Evolutionary conservation across 2,329 filamentous ascomycete genomes (phyloP).

Genomic region (Dactylellina drechsleri): DNA sequence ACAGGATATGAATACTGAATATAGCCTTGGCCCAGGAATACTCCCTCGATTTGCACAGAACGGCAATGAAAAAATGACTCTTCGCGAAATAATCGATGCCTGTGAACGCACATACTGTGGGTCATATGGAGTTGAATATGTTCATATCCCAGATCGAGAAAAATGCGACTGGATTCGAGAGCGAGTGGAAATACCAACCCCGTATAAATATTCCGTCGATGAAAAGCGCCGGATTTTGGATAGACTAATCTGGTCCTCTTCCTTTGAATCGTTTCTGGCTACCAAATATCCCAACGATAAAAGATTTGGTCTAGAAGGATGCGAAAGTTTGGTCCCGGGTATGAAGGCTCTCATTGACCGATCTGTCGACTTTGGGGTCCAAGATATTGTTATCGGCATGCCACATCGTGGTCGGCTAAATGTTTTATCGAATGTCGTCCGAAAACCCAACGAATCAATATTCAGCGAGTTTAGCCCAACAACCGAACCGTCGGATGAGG

Average conservation of each 20-base stretch:
- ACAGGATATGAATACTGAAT: constrained; percentile 91
- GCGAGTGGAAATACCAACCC: constrained; percentile 89
- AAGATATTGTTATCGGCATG: constrained; percentile 99
- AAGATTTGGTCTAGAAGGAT: constrained; percentile 97
- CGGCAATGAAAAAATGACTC: constrained; percentile 90
- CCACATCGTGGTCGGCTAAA: constrained; percentile 98
- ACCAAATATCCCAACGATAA: constrained; percentile 99
- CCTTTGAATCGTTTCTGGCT: constrained; percentile 92
- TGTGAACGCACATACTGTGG: constrained; percentile 98
- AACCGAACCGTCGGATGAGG: constrained; percentile 87
- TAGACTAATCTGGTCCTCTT: constrained; percentile 97
- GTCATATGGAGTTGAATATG: constrained; percentile 97
- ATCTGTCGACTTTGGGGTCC: constrained; percentile 97
- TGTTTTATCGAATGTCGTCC: constrained; percentile 96
- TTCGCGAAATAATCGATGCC: constrained; percentile 89
- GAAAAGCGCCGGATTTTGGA: constrained; percentile 98
- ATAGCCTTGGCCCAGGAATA: constrained; percentile 91
- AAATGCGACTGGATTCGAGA: constrained; percentile 99
- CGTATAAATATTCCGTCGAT: constrained; percentile 97
- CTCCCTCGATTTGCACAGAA: constrained; percentile 91
- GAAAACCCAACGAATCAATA: constrained; percentile 99
- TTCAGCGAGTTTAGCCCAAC: constrained; percentile 97
- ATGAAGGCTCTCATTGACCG: constrained; percentile 99
- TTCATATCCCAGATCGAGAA: constrained; percentile 96
- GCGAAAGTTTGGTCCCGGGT: constrained; percentile 93